Conservation (phyloP, 2,329 filamentous ascomycete genomes). For the Malbranchea cinnamomea region DNA sequence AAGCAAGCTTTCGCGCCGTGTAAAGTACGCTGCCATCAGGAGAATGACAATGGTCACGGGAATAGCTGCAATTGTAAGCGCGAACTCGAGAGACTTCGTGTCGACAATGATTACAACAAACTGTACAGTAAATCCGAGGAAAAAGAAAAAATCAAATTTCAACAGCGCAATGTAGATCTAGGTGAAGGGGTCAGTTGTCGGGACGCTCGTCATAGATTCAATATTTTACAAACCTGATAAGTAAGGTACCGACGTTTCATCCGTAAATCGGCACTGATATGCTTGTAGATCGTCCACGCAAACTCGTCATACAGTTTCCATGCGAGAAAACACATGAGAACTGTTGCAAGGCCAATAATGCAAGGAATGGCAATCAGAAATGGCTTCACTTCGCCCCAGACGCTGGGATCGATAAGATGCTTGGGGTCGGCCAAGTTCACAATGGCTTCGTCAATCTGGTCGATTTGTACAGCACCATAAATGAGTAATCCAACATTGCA, state of each 20-base stretch:
- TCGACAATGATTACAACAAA: slow-evolving; percentile 83
- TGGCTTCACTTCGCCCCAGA: slow-evolving; percentile 58
- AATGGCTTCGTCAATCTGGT: slow-evolving; percentile 72
- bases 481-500: slow-evolving; percentile 86
- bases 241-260: slow-evolving; percentile 95
- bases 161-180: slow-evolving; percentile 94
- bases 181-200: background rate
- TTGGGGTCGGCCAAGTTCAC: slow-evolving; percentile 32
- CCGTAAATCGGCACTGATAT: slow-evolving; percentile 90
- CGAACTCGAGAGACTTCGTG: slow-evolving; percentile 58
- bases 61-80: slow-evolving; percentile 74
- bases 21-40: slow-evolving; percentile 69
- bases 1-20: slow-evolving; percentile 61
- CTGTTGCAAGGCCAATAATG: slow-evolving; percentile 61
- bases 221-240: slow-evolving; percentile 59
- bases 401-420: slow-evolving; percentile 33
- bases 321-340: slow-evolving; percentile 59
- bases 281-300: slow-evolving; percentile 98
- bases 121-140: slow-evolving; percentile 94
- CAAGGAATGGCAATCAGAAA: slow-evolving; percentile 75
- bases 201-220: background rate
- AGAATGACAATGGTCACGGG: slow-evolving; percentile 84
- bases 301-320: slow-evolving; percentile 99
- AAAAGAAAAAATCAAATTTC: slow-evolving; percentile 99
- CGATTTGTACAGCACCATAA: slow-evolving; percentile 83